Evolutionary conservation across 495 filamentous ascomycete genomes (phyloP), one percentile per base, ranked within the genome.

Genomic region (Aspergillus baeticus): DNA sequence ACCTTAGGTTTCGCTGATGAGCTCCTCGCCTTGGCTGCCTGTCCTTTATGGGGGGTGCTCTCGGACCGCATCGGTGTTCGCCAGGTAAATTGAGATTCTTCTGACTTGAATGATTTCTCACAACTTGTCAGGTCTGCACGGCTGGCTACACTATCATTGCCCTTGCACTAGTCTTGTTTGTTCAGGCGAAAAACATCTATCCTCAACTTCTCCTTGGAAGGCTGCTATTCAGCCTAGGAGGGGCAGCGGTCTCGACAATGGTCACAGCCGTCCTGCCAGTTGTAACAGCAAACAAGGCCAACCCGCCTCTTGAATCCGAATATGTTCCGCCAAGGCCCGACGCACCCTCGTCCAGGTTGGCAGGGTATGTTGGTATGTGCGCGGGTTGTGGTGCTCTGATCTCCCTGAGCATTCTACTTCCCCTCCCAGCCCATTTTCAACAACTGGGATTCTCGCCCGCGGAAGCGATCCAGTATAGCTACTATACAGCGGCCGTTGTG

Each of bases 1-100:
- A 97, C 92, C 1, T 78, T 99, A 33, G 94, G 94, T 31, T 98
- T 99, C 72, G 92, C 87, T 1, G 94, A 99, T 77, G 94, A 99
- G 72, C 61, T 98, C 39, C 85, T 98, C 23, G 94, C 90, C 4
- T 79, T 99, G 53, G 79, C 92, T 21, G 94, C 94, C 3, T 97
- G 92, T 62, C 95, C 94, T 10, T 59, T 88, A 23, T 98, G 95
- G 95, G 94, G 94, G 6, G 76, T 96, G 13, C 70, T 96, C n/a
- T 92, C 88, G 20, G 94, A 99, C 73, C 83, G 88, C 23, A 75
- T 95, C 44, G 94, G 94, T 38, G 92, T 96, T 50, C 80, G 93
- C 55, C 68, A 73, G 63, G 85, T 88, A 60, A 68, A 26, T 33
- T 20, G 31, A 5, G 35, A 18, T 36, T 35, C 42, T 20, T 17